Evolutionary conservation across 2,329 filamentous ascomycete species (phyloP).

Genomic region (Arthrobotrys sphaeroides): DNA sequence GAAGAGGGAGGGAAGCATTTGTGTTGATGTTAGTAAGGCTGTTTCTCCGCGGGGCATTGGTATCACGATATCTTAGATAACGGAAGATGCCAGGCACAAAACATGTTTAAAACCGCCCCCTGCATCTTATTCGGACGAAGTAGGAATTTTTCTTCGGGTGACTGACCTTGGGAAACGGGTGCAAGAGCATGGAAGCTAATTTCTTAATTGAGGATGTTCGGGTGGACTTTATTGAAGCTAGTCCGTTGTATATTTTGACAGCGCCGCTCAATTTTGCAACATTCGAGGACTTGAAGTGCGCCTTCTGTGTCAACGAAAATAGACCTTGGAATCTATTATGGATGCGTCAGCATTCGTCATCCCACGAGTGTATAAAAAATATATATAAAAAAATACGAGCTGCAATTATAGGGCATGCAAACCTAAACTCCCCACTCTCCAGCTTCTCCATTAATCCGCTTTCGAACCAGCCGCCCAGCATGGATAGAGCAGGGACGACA

Average conservation of each 20-base stretch:
- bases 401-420: not conserved
- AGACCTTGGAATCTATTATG: conserved; percentile 67
- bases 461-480: conserved; percentile 66
- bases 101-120: conserved; percentile 6
- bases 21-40: conserved; percentile 48
- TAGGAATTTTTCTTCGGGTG: not conserved
- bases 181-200: conserved; percentile 76
- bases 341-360: conserved; percentile 3
- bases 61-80: conserved; percentile 35
- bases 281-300: conserved; percentile 83
- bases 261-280: conserved; percentile 83
- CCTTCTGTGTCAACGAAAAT: conserved; percentile 76
- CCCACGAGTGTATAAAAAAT: not conserved
- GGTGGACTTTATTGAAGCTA: conserved; percentile 66
- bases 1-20: conserved; percentile 30
- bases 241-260: conserved; percentile 78
- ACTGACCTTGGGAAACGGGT: conserved; percentile 82
- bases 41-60: conserved; percentile 49
- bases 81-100: conserved; percentile 32
- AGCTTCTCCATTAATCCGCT: conserved; percentile 65
- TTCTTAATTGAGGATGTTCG: conserved; percentile 71
- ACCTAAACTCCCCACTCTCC: conserved; percentile 54
- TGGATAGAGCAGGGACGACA: conserved; percentile 73
- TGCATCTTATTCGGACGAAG: conserved; percentile 1
- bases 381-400: not conserved